Percentiles rank a stretch among this genome's conserved stretches.
phyloP scores from a whole-genome alignment of 176 grass and related monocot species.

The Rhipidocladum racemiflorum region DNA sequence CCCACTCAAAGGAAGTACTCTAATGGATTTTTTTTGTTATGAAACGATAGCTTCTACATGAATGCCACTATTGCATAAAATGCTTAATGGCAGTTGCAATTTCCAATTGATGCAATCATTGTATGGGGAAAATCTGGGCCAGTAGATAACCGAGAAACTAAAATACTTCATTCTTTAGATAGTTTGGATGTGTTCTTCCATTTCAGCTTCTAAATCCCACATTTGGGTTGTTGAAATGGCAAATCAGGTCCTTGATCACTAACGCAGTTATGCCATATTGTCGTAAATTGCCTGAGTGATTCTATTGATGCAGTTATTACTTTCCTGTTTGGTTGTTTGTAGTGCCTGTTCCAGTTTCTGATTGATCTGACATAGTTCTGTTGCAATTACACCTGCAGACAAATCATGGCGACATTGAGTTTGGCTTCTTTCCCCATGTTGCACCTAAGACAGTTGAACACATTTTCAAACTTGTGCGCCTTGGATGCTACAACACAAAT shows the following conservation, averaged over 20 bases:
- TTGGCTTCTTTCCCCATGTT: slow-evolving; percentile 83
- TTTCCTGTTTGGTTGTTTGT: neutral
- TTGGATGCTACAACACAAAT: slow-evolving; percentile 96
- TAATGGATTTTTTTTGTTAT: neutral
- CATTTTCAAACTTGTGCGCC: slow-evolving; percentile 89
- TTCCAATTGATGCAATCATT: neutral
- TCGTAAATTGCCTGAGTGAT: neutral
- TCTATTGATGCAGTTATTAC: neutral
- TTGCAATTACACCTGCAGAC: slow-evolving; percentile 59
- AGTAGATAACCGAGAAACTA: neutral
- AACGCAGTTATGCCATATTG: neutral
- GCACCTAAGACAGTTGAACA: slow-evolving; percentile 89
- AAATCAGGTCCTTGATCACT: neutral
- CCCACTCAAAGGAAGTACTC: neutral
- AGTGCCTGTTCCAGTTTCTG: neutral
- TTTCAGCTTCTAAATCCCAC: neutral
- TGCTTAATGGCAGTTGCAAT: neutral
- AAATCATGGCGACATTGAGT: slow-evolving; percentile 88
- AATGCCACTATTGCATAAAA: neutral
- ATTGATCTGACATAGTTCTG: slow-evolving; percentile 4
- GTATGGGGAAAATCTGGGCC: neutral
- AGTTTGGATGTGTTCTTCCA: neutral
- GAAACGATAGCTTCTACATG: neutral
- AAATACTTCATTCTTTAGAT: neutral
- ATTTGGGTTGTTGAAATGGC: neutral